These are phyloP conservation scores for Fistulinella cinereoalba DNA, from an alignment of 1,284 basidiomycete species.

Conservation along the genomic window DNA sequence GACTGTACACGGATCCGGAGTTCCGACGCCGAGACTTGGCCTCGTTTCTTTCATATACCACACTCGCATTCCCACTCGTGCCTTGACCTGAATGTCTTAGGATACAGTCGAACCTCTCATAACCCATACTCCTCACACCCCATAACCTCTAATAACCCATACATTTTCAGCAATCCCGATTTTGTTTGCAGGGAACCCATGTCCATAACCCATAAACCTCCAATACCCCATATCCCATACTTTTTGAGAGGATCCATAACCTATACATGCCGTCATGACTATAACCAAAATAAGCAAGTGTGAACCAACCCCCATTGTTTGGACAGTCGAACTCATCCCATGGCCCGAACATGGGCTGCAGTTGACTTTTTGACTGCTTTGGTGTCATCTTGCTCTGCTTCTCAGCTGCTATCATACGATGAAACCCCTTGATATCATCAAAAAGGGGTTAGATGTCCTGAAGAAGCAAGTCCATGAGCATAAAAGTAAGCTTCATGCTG, in stretches of 20 bases:
- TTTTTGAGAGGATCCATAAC: neutral
- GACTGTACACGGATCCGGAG: no score
- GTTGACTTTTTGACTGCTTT: neutral
- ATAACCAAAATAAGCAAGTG: neutral
- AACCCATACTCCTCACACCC: slow-evolving; percentile 9
- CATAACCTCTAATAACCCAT: slow-evolving; percentile 13
- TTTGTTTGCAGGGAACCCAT: slow-evolving; percentile 7
- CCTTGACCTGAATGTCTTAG: no score
- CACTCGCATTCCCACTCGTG: no score
- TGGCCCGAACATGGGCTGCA: no score
- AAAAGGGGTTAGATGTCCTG: neutral
- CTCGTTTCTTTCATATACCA: no score
- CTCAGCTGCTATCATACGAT: neutral
- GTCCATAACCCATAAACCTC: slow-evolving; percentile 2
- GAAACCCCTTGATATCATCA: neutral
- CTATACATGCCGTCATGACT: slow-evolving; percentile 2
- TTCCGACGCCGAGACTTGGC: no score
- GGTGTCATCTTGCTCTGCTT: neutral
- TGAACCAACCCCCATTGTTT: no score
- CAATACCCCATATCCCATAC: slow-evolving; percentile 9
- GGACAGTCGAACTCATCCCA: no score
- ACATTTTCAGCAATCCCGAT: neutral
- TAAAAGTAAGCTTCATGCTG: neutral
- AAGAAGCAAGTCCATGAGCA: neutral
- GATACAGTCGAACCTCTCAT: neutral